Conservation (phyloP, 2,329 filamentous ascomycete species). For the Botryotinia narcissicola region DNA sequence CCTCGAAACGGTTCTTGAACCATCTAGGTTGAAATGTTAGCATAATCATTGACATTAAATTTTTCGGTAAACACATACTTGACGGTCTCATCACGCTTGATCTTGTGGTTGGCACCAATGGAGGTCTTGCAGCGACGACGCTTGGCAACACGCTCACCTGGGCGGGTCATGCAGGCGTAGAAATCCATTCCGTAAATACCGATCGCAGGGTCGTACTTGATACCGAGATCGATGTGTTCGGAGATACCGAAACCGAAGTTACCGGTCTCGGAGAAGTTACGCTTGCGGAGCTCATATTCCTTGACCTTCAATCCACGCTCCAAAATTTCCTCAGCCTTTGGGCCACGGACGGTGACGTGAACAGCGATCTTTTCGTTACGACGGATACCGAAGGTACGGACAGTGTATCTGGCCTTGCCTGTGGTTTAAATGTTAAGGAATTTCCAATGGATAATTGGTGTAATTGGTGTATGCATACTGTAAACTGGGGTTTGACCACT, state of each 20-base stretch:
- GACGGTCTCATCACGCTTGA: constrained; percentile 92
- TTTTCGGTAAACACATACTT: constrained; percentile 47
- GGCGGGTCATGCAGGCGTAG: constrained; percentile 99
- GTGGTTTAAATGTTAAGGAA: constrained; percentile 29
- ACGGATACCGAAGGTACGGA: constrained; percentile 99
- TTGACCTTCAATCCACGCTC: constrained; percentile 99
- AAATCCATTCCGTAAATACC: constrained; percentile 99
- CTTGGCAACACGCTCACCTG: constrained; percentile 95
- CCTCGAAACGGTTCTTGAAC: constrained; percentile 68
- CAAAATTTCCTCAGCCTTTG: constrained; percentile 99
- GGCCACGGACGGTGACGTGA: constrained; percentile 98
- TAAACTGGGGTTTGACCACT: constrained; percentile 99
- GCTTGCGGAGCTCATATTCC: constrained; percentile 99
- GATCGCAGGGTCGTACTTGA: constrained; percentile 99
- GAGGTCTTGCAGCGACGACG: constrained; percentile 84
- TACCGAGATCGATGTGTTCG: constrained; percentile 99
- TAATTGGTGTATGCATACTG: constrained; percentile 59
- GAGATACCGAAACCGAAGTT: constrained; percentile 99
- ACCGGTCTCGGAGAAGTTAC: constrained; percentile 99
- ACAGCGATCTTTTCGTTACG: constrained; percentile 99
- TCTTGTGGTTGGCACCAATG: constrained; percentile 86
- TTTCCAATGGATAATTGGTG: constrained; percentile 22
- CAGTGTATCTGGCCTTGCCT: constrained; percentile 99
- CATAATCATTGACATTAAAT: not conserved
- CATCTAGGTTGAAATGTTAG: constrained; percentile 47